A percentile compares a stretch with the other conserved stretches of the same genome.
phyloP scores from a whole-genome alignment of 1,284 basidiomycete species.

The Cutaneotrichosporon mucoides region DNA sequence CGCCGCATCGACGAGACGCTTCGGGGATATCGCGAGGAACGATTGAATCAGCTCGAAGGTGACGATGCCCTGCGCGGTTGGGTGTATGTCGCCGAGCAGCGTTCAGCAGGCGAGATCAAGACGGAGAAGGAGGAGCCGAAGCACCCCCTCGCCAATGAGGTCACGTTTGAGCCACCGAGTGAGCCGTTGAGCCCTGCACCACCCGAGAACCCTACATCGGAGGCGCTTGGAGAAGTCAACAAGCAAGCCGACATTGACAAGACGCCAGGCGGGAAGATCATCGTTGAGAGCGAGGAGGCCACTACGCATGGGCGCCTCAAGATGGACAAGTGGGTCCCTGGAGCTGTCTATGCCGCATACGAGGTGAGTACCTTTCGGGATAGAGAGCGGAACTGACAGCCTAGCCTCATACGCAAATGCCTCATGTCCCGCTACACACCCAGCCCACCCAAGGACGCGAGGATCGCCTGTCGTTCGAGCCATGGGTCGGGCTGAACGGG shows the following conservation, averaged over 20 bases:
- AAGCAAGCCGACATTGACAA: constrained; percentile 1
- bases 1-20: constrained; percentile 63
- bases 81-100: constrained; percentile 31
- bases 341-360: constrained; percentile 35
- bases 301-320: constrained; percentile 13
- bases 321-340: constrained; percentile 28
- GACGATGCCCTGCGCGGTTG: constrained; percentile 32
- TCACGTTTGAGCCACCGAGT: constrained; percentile 14
- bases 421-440: constrained; percentile 42
- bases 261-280: constrained; percentile 23
- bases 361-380: constrained; percentile 30
- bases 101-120: constrained; percentile 10
- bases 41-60: constrained; percentile 52
- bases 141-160: constrained; percentile 18
- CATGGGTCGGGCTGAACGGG: constrained; percentile 24
- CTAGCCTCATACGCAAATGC: constrained; percentile 46
- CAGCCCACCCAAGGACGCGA: constrained; percentile 33
- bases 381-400: neutral
- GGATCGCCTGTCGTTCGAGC: constrained; percentile 30
- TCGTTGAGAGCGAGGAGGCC: constrained; percentile 23
- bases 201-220: constrained; percentile 7
- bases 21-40: constrained; percentile 59
- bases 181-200: constrained; percentile 18
- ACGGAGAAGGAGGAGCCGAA: neutral
- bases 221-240: constrained; percentile 9